Conservation (phyloP, 2,329 filamentous ascomycete genomes). For the Hypomyces perniciosus region DNA sequence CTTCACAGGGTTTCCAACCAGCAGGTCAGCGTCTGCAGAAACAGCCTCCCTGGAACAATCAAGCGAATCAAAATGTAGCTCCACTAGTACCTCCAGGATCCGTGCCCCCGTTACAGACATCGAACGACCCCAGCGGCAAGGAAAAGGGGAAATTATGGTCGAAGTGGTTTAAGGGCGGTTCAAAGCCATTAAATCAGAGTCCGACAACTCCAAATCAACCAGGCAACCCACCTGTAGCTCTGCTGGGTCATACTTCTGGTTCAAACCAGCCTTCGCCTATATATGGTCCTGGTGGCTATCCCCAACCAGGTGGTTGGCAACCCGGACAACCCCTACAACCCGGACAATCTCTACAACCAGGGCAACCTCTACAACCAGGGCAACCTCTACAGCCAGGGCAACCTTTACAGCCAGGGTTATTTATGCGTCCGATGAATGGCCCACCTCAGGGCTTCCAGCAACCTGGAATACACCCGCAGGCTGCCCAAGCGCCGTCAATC, state of each 20-base stretch:
- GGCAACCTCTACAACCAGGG: background rate
- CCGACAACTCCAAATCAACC: slow-evolving; percentile 4
- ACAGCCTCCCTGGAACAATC: slow-evolving; percentile 3
- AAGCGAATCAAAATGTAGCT: background rate
- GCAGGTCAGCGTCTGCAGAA: background rate
- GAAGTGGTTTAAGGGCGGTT: slow-evolving; percentile 25
- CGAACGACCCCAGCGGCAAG: slow-evolving; percentile 5
- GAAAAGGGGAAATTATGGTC: slow-evolving; percentile 24
- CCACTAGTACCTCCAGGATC: background rate
- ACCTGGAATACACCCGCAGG: background rate
- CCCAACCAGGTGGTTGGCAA: slow-evolving; percentile 7
- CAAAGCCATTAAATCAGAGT: slow-evolving; percentile 13
- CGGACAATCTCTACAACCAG: background rate
- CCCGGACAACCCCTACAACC: slow-evolving; percentile 2
- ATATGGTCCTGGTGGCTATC: background rate
- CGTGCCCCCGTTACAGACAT: background rate
- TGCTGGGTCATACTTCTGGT: background rate
- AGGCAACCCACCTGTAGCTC: background rate
- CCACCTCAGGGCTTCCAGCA: slow-evolving; percentile 2
- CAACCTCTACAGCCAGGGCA: background rate
- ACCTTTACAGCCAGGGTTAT: background rate
- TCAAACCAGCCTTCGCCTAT: slow-evolving; percentile 3
- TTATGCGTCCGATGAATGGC: background rate
- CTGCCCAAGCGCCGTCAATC: background rate
- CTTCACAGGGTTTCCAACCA: background rate